Base-by-base conservation (phyloP, 768 basidiomycete genomes). In the Hortiboletus campestris region DNA sequence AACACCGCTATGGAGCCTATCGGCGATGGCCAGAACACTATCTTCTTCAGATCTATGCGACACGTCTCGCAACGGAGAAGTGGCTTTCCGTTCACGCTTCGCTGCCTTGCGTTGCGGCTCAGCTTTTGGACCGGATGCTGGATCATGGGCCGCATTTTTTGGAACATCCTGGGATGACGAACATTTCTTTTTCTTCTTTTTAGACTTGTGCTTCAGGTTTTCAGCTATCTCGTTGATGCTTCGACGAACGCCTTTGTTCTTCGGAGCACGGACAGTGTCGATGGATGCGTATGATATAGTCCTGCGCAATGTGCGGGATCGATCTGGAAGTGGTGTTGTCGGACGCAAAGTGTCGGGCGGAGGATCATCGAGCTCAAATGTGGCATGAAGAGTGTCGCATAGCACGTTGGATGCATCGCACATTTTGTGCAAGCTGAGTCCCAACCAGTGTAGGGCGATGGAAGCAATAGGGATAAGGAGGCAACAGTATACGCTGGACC, bases 231-330 rank as follows among this genome's bases (percentile, higher is more conserved):
- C 59, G 10, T 19, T 12, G 43, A 65, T 55, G 43, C 51, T 48
- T 31, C 53, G 63, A 39, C 63, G 61, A 25, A 65, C 6, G 12
- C 58, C 55, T 44, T 51, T 59, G 9, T 7, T 29, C 5, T 16
- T 44, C 17, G 55, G 14, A 17, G 57, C 51, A n/a, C 51, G 41
- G 19, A 60, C 13, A 0, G 65, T 67, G 8, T 61, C 55, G 36
- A 67, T 32, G 17, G 63, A 68, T 13, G 58, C 51, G 36, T 12
- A 40, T 8, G 67, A 69, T 11, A 29, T n/a, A 0, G 58, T 63
- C 49, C 67, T 63, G n/a, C 45, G 61, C 6, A 67, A 49, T 1
- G 57, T 48, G 28, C 42, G 58, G 38, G 54, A 29, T 34, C 0
- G 32, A n/a, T 48, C 48, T 9, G 53, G 47, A 31, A 38, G 29